Conservation (phyloP, 2,329 filamentous ascomycete species). For the Aspergillus alliaceus region DNA sequence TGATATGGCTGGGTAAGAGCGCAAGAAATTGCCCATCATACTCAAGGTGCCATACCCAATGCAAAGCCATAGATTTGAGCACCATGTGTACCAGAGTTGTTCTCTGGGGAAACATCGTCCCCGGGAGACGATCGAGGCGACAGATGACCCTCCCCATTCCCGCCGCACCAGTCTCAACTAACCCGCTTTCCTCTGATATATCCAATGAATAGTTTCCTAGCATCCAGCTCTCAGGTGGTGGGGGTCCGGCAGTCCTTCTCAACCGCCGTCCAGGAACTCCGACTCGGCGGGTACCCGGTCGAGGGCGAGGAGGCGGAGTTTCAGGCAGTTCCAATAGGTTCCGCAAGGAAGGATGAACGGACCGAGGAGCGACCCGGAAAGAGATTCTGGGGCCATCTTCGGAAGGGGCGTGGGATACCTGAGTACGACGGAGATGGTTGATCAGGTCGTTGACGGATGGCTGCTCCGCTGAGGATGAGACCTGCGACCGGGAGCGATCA, state of each 20-base stretch:
- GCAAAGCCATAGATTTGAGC: constrained; percentile 54
- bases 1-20: constrained; percentile 52
- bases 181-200: constrained; percentile 5
- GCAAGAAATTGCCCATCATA: constrained; percentile 58
- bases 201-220: constrained; percentile 16
- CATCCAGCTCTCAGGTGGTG: constrained; percentile 49
- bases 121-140: constrained; percentile 42
- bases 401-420: constrained; percentile 26
- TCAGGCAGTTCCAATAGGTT: constrained; percentile 47
- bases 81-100: constrained; percentile 52
- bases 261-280: constrained; percentile 34
- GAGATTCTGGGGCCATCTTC: constrained; percentile 18
- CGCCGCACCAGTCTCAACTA: constrained; percentile 11
- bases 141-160: constrained; percentile 25
- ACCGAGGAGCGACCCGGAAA: constrained; percentile 28
- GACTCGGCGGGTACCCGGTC: constrained; percentile 30
- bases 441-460: constrained; percentile 50
- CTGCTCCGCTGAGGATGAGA: constrained; percentile 22
- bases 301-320: constrained; percentile 43
- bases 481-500: constrained; percentile 22
- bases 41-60: constrained; percentile 58
- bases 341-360: constrained; percentile 47
- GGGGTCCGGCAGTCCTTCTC: constrained; percentile 45
- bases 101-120: constrained; percentile 34
- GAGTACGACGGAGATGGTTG: constrained; percentile 46